phyloP scores from a whole-genome alignment of 352 stramenopile species.

The Phytopythium ostracodes region DNA sequence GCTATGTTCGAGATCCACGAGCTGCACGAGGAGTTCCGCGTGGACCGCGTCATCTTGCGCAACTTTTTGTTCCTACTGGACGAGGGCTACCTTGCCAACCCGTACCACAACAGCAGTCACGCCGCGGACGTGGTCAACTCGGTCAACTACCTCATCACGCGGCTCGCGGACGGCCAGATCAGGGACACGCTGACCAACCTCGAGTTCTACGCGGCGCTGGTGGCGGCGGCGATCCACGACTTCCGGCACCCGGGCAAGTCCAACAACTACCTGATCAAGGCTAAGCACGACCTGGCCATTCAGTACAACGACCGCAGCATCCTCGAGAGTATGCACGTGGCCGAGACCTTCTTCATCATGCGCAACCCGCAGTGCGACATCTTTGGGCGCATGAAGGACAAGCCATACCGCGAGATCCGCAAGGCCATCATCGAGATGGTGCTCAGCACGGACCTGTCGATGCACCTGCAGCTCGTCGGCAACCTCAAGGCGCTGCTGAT shows the following conservation, averaged over 20 bases:
- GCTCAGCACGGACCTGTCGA: constrained; percentile 80
- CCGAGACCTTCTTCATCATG: constrained; percentile 83
- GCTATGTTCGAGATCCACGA: constrained; percentile 79
- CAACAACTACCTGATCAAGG: constrained; percentile 85
- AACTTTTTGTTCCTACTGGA: constrained; percentile 81
- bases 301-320: constrained; percentile 85
- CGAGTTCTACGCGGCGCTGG: constrained; percentile 74
- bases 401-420: constrained; percentile 71
- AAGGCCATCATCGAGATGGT: constrained; percentile 88
- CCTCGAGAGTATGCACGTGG: constrained; percentile 85
- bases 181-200: constrained; percentile 70
- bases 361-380: constrained; percentile 68
- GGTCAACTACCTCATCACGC: constrained; percentile 76
- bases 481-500: constrained; percentile 74
- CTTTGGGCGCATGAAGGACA: constrained; percentile 76
- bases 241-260: constrained; percentile 82
- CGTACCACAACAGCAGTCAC: constrained; percentile 80
- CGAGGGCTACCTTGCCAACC: constrained; percentile 69
- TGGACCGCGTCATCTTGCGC: constrained; percentile 65
- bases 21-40: constrained; percentile 69
- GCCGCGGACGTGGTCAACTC: constrained; percentile 81
- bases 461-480: constrained; percentile 78
- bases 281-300: constrained; percentile 70
- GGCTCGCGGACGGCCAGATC: constrained; percentile 63
- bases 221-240: constrained; percentile 82